Conservation (phyloP, 108 stramenopile genomes). For the Epithemia pelagica region DNA sequence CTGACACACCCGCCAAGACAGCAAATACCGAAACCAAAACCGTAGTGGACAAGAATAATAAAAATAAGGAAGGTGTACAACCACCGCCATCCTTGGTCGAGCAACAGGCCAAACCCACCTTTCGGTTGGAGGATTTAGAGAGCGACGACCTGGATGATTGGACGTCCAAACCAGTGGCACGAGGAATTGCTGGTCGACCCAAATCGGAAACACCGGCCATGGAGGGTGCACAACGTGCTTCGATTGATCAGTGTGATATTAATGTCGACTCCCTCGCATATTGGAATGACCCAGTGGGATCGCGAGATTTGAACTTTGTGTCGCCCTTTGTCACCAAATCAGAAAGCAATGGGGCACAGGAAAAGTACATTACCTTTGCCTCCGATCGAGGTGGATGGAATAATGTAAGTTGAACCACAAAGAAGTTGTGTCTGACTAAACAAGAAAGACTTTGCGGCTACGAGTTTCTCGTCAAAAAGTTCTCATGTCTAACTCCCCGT, state of each 20-base stretch:
- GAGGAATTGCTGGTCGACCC: constrained; percentile 63
- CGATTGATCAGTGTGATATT: constrained; percentile 64
- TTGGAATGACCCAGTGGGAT: constrained; percentile 74
- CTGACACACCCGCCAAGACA: neutral
- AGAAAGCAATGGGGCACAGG: constrained; percentile 1
- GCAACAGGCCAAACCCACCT: neutral
- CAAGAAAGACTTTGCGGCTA: too few relatives aligned
- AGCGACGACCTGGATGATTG: constrained; percentile 4
- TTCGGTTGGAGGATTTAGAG: neutral
- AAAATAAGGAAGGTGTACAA: neutral
- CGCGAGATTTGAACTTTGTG: constrained; percentile 37
- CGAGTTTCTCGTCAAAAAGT: too few relatives aligned
- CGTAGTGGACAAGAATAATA: neutral
- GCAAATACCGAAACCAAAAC: neutral
- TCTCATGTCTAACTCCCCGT: too few relatives aligned
- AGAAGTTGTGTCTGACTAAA: too few relatives aligned
- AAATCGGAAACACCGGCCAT: constrained; percentile 69
- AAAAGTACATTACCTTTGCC: constrained; percentile 62
- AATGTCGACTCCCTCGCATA: constrained; percentile 74
- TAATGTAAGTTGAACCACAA: constrained; percentile 37
- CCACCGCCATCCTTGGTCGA: neutral
- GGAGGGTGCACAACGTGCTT: constrained; percentile 55
- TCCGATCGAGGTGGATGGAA: constrained; percentile 75
- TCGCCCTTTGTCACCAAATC: constrained; percentile 48
- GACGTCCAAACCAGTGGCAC: constrained; percentile 33